Evolutionary conservation across 2,329 filamentous ascomycete genomes (phyloP), one percentile per base, ranked within the genome.

Genomic region (Penicillium crustosum): DNA sequence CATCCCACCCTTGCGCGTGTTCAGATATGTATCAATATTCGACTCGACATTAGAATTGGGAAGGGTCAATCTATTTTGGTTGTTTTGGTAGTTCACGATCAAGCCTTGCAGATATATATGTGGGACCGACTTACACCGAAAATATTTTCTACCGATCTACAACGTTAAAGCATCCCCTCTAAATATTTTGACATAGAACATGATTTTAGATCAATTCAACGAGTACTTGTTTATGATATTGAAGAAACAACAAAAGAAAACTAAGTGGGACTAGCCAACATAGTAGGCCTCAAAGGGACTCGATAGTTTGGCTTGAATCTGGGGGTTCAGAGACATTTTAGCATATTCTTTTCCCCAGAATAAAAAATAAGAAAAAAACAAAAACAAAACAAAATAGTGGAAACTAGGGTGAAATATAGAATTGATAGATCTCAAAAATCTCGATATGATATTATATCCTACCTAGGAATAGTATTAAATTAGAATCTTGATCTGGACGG

Each of bases 81-180:
- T 10, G 10, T 21, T 19, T 21, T 25, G 15, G 35, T 19, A 42
- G 39, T 42, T 42, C 15, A 19, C 6, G 38, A 35, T 45, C 29
- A 21, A 55, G n/a, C 53, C 53, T 56, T 56, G 47, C 53, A 56
- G 23, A 31, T 43, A 55, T 55, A 51, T 55, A 49, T 43, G 53
- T 55, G 53, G 53, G 44, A 50, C 35, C n/a, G 4, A 17, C 13
- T 9, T 3, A 27, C n/a, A 8, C 4, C 17, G 17, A 35, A 33
- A 41, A 49, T 41, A 39, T 54, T 49, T 41, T 31, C 10, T 36
- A 21, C 7, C 4, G 1, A 47, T 27, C n/a, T 29, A 39, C 29
- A 2, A 36, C 6, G 8, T 17, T 15, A 13, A 7, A 15, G 9
- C 4, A 33, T 17, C 10, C 13, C 4, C 29, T 10, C 21, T 7